Evolutionary conservation across 2,329 filamentous ascomycete genomes (phyloP).

Genomic region (Pseudocercospora macadamiae): DNA sequence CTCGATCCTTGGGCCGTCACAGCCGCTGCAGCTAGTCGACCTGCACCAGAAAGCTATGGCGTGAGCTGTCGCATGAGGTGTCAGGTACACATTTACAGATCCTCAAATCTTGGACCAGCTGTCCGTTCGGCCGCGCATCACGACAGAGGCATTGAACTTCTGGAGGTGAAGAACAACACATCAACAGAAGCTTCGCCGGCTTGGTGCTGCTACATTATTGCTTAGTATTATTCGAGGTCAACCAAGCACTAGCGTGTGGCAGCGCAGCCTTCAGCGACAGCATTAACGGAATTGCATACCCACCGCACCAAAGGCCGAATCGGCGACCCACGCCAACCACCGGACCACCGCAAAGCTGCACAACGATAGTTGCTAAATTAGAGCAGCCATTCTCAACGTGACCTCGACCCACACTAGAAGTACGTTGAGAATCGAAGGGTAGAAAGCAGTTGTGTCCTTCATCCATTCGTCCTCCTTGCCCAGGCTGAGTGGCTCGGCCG

Average conservation of each 20-base stretch:
- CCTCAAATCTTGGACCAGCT: background rate
- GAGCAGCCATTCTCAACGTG: background rate
- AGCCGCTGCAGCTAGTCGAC: conserved; percentile 7
- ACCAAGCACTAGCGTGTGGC: no score
- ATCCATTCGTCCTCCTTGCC: background rate
- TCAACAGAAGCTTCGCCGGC: background rate
- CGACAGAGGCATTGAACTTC: background rate
- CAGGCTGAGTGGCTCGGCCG: background rate
- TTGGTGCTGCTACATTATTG: background rate
- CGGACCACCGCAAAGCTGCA: background rate
- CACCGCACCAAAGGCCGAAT: no score
- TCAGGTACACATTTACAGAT: conserved; percentile 8
- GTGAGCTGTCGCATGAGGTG: conserved; percentile 11
- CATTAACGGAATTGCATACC: no score
- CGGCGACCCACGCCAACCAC: no score
- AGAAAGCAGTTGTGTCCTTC: background rate
- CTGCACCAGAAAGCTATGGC: background rate
- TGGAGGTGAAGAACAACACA: background rate
- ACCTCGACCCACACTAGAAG: background rate
- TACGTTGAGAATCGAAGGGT: background rate
- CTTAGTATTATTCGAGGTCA: no score
- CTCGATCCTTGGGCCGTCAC: conserved; percentile 8
- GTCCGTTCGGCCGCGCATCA: background rate
- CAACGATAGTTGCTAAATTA: background rate
- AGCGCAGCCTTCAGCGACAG: no score